phyloP scores from a whole-genome alignment of 1,284 basidiomycete species.

The Gymnopus androsaceus region DNA sequence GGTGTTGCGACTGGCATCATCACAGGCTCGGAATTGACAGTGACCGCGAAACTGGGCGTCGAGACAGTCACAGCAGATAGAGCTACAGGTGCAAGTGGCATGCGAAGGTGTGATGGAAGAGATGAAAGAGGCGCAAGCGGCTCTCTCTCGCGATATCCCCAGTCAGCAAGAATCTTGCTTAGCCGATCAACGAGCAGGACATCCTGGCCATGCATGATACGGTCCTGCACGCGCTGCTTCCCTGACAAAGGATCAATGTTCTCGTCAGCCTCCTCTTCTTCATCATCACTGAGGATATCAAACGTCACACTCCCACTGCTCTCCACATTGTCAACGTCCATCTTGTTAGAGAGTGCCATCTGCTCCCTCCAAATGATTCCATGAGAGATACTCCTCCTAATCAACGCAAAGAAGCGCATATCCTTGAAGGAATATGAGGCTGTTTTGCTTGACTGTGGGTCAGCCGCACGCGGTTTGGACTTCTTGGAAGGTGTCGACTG shows the following conservation, averaged over 20 bases:
- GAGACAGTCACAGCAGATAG: not conserved
- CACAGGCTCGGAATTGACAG: not conserved
- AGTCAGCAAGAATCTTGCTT: slow-evolving; percentile 11
- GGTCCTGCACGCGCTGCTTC: not conserved
- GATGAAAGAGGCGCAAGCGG: not conserved
- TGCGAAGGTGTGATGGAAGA: not conserved
- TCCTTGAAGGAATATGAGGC: slow-evolving; percentile 7
- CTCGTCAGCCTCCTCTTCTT: slow-evolving; percentile 4
- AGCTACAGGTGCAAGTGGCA: slow-evolving; percentile 10
- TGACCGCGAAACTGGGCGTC: not conserved
- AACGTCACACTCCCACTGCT: slow-evolving; percentile 12
- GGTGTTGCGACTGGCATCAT: not conserved
- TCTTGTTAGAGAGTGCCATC: not conserved
- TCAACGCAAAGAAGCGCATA: slow-evolving; percentile 8
- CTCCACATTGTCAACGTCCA: slow-evolving; percentile 8
- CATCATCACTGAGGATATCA: slow-evolving; percentile 12
- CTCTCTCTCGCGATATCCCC: slow-evolving; percentile 12
- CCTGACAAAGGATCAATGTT: not conserved
- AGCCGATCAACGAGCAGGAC: slow-evolving; percentile 11
- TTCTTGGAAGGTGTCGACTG: not conserved
- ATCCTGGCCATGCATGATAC: slow-evolving; percentile 11
- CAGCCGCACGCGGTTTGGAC: not conserved
- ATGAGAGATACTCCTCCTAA: slow-evolving; percentile 10
- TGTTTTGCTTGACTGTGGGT: not conserved
- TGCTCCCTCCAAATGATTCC: slow-evolving; percentile 5